Evolutionary conservation across 306 rosid species (phyloP).

Genomic region (Cucumis melo): DNA sequence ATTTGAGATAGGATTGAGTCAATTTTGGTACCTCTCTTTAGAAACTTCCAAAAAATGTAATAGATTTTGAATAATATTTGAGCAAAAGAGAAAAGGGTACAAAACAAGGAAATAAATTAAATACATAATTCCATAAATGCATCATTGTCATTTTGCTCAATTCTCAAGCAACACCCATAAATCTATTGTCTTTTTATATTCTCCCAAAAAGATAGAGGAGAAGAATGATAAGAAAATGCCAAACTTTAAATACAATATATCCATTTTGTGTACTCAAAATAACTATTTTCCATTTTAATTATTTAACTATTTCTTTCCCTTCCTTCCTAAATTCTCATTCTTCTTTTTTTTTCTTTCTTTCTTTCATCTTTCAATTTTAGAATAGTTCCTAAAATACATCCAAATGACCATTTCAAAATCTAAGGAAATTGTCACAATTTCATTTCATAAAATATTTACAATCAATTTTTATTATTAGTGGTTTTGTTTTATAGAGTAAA

Average conservation of each 20-base stretch:
- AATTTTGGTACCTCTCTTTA: not conserved
- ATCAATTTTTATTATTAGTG: no score
- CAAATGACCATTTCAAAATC: no score
- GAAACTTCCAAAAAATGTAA: not conserved
- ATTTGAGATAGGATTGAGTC: not conserved
- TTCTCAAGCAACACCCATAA: not conserved
- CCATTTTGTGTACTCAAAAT: no score
- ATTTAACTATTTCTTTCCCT: no score
- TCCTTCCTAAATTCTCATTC: no score
- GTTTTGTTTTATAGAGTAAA: no score
- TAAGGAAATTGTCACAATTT: no score
- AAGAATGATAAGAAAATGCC: not conserved
- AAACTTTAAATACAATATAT: not conserved
- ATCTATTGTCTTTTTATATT: not conserved
- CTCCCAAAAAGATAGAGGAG: not conserved
- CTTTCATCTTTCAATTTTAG: no score
- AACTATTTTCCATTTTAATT: no score
- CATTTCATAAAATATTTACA: no score
- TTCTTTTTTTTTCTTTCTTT: no score
- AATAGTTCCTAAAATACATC: no score
- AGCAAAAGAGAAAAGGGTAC: not conserved
- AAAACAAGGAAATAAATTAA: not conserved
- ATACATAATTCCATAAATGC: not conserved
- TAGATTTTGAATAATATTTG: not conserved
- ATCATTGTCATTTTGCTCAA: not conserved